Evolutionary conservation across 108 stramenopile species (phyloP), one percentile per base, ranked within the genome.

Genomic region (Schizochytrium sp.): DNA sequence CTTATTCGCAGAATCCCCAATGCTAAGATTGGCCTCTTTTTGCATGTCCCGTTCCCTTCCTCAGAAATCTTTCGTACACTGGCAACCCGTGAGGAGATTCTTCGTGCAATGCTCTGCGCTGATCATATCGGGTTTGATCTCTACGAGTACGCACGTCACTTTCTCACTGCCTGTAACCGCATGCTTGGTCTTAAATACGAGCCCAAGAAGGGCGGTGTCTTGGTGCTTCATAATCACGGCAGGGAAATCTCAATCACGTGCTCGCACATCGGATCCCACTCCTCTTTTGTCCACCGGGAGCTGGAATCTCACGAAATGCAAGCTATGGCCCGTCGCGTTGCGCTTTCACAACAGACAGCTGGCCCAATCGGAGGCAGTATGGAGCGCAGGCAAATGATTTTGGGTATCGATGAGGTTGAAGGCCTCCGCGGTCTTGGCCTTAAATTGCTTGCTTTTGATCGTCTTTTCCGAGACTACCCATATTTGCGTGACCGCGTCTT

Each of bases 201-300:
- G 5, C 92, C 93, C 41, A 96, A 97, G 12, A 95, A 95, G 5
- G 94, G 96, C 88, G 96, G 76, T 28, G 76, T 83, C 69, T 88
- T 96, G 42, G 95, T 95, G 40, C 95, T 99, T 49, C 96, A 97
- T 87, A 96, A 96, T 72, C 96, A 97, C 90, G 98, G 98, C 56
- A 92, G 98, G 4, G 95, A 97, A 87, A 97, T 99, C 19, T 91
- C 95, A 64, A 95, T 99, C 53, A 97, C 97, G 28, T 97, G 95
- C 92, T 97, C 98, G 60, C 98, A 99, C 92, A 98, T 97, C 46
- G 98, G 98, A 60, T 94, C 98, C 42, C 97, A 99, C 88, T 95
- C 97, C 2, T 94, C 96, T 7, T 94, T 96, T 8, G 89, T 97
- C 89, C 92, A 95, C 87, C 95, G 96, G 91, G n/a, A 55, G 50